Evolutionary conservation across 441 rosid species (phyloP).

Genomic region (Populus trichocarpa): DNA sequence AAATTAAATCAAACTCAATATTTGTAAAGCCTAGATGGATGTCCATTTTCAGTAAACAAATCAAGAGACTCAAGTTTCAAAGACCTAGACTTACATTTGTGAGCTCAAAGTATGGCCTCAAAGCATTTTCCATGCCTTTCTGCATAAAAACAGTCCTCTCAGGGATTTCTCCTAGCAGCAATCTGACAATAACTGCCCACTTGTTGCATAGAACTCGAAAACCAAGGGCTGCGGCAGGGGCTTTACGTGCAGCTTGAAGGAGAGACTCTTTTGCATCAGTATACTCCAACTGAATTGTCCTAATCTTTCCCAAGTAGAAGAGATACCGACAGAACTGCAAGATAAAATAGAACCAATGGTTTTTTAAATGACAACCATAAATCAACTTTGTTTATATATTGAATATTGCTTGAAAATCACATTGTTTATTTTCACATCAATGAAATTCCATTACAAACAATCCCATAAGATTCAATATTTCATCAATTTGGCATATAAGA

Average conservation of each 20-base stretch:
- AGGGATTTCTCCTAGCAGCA: slow-evolving; percentile 69
- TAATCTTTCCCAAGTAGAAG: slow-evolving; percentile 69
- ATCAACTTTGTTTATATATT: not conserved
- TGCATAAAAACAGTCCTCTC: slow-evolving; percentile 75
- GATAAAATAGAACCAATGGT: slow-evolving; percentile 5
- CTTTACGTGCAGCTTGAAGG: slow-evolving; percentile 75
- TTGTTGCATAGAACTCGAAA: slow-evolving; percentile 75
- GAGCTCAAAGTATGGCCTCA: slow-evolving; percentile 80
- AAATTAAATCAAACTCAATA: not conserved
- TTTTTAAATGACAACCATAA: not conserved
- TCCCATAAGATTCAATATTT: not conserved
- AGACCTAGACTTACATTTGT: slow-evolving; percentile 57
- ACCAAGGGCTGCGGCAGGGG: slow-evolving; percentile 68
- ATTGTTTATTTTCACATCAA: not conserved
- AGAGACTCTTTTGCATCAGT: slow-evolving; percentile 80
- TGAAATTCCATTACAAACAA: not conserved
- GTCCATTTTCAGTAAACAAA: not conserved
- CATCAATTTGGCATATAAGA: not conserved
- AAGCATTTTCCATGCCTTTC: slow-evolving; percentile 73
- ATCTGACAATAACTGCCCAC: slow-evolving; percentile 67
- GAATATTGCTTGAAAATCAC: not conserved
- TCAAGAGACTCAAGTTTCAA: not conserved
- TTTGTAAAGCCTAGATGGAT: not conserved
- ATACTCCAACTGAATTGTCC: slow-evolving; percentile 77
- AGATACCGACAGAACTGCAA: slow-evolving; percentile 74